Percentiles rank a stretch among this genome's conserved stretches.
These are phyloP conservation scores for Pythium dissotocum DNA, from an alignment of 352 stramenopile species.

Conservation along the genomic window DNA sequence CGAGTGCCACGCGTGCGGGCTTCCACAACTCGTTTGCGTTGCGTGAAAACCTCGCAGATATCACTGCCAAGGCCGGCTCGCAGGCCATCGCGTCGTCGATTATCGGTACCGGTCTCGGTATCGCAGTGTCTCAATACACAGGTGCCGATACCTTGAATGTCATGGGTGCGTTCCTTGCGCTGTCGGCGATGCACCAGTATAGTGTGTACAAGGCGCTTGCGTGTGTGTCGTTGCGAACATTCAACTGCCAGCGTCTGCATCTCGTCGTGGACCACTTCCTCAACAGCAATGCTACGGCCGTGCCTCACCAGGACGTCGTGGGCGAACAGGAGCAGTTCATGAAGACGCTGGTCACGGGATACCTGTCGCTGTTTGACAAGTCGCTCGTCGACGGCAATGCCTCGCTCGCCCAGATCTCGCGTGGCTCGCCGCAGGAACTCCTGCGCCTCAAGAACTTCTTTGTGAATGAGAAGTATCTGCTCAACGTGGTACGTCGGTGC, in stretches of 20 bases:
- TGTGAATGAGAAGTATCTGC: constrained; percentile 48
- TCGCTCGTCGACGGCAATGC: constrained; percentile 54
- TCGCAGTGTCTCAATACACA: constrained; percentile 62
- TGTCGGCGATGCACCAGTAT: constrained; percentile 55
- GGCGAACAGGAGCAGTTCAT: constrained; percentile 62
- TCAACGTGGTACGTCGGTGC: constrained; percentile 43
- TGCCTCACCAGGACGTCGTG: constrained; percentile 33
- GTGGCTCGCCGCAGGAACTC: constrained; percentile 39
- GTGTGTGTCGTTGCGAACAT: constrained; percentile 61
- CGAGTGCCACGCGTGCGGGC: constrained; percentile 90
- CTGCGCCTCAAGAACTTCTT: constrained; percentile 48
- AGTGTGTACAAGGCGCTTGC: constrained; percentile 61
- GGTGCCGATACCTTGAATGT: constrained; percentile 53
- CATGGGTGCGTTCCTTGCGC: constrained; percentile 47
- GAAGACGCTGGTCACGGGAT: constrained; percentile 48
- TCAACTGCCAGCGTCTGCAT: constrained; percentile 70
- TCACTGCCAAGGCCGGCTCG: constrained; percentile 95
- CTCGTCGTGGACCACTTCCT: constrained; percentile 55
- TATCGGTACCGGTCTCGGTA: constrained; percentile 62
- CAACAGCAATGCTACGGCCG: constrained; percentile 8
- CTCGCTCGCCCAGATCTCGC: constrained; percentile 45
- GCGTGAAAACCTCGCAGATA: constrained; percentile 93
- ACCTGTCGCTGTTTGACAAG: constrained; percentile 45
- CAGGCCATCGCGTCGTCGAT: constrained; percentile 95
- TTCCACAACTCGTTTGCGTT: constrained; percentile 94